These are phyloP conservation scores for Cudoniella acicularis DNA, from an alignment of 495 filamentous ascomycete species.

Conservation along the genomic window DNA sequence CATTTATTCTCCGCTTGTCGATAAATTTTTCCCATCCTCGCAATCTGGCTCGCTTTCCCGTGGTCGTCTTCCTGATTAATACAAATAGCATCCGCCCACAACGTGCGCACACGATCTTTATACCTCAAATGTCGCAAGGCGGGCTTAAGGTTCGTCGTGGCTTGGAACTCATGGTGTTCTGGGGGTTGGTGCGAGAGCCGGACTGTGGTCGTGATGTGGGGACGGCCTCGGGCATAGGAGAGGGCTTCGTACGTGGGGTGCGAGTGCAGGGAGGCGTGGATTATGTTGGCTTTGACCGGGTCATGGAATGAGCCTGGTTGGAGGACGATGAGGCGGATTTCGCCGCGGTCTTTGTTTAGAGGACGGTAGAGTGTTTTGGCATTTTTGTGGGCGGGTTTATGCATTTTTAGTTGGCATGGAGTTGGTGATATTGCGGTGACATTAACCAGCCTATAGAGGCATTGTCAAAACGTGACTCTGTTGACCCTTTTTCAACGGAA, in stretches of 20 bases:
- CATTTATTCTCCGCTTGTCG: background rate
- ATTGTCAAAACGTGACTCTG: no score
- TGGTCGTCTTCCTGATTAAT: slow-evolving; percentile 24
- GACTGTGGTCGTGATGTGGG: background rate
- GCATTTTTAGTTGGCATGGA: background rate
- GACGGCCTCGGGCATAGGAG: background rate
- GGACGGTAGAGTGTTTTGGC: background rate
- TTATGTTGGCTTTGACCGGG: background rate
- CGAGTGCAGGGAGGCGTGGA: background rate
- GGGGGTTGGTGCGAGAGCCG: background rate
- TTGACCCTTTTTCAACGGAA: no score
- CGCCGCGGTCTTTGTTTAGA: background rate
- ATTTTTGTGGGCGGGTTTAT: background rate
- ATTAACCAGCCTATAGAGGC: no score
- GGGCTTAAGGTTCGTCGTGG: slow-evolving; percentile 22
- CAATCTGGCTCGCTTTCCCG: background rate
- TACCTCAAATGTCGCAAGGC: slow-evolving; percentile 23
- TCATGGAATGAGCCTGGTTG: background rate
- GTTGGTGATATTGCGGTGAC: background rate
- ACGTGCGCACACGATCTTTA: background rate
- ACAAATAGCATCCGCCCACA: slow-evolving; percentile 31
- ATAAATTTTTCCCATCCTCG: background rate
- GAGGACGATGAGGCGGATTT: background rate
- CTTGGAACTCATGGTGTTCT: background rate
- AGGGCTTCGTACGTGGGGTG: background rate